Evolutionary conservation across 1,284 basidiomycete species (phyloP).

Genomic region (Ganoderma sinense): DNA sequence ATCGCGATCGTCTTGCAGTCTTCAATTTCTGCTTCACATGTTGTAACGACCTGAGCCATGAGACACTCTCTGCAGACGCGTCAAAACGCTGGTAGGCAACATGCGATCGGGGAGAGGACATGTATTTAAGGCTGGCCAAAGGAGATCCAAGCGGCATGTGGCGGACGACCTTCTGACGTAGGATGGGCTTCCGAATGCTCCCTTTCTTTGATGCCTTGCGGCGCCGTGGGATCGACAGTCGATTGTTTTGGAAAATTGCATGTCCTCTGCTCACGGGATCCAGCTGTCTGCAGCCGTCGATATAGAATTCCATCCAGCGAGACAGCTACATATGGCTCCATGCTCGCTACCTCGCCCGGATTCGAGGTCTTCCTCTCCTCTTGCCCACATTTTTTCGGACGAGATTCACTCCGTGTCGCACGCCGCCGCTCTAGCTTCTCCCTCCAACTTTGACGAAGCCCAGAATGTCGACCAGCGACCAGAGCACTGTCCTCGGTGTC

Average conservation of each 20-base stretch:
- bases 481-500: conserved; percentile 47
- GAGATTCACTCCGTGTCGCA: not conserved
- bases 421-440: not conserved
- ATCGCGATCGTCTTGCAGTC: too few relatives aligned
- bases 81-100: too few relatives aligned
- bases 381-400: too few relatives aligned
- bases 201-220: not conserved
- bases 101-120: not conserved
- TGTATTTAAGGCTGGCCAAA: too few relatives aligned
- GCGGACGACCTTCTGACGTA: not conserved
- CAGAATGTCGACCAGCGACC: conserved; percentile 29
- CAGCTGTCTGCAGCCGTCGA: not conserved
- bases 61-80: too few relatives aligned
- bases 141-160: not conserved
- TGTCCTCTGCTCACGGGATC: not conserved
- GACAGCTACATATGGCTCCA: conserved; percentile 11
- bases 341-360: not conserved
- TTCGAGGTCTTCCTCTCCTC: conserved; percentile 4
- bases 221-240: not conserved
- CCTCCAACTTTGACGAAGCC: not conserved
- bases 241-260: not conserved
- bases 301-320: not conserved
- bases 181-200: not conserved
- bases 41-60: too few relatives aligned
- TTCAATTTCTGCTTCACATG: too few relatives aligned